A percentile compares a stretch with the other conserved stretches of the same genome.
These are phyloP conservation scores for Sclerotinia nivalis DNA, from an alignment of 2,329 filamentous ascomycete species.

Conservation along the genomic window DNA sequence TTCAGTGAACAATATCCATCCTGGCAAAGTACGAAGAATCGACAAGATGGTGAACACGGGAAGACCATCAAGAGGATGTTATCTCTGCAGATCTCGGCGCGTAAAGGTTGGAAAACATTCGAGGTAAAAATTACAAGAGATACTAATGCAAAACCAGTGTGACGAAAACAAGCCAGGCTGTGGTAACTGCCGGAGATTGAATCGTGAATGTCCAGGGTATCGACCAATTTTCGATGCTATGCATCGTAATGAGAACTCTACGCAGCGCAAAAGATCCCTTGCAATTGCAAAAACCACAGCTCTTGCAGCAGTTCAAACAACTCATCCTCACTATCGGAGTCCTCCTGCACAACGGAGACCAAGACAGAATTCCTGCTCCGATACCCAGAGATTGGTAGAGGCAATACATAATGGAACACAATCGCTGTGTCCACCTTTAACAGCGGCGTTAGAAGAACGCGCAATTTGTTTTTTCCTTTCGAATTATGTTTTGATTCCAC, in stretches of 20 bases:
- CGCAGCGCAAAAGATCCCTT: not conserved
- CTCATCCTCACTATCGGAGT: not conserved
- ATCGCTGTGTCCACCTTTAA: conserved; percentile 3
- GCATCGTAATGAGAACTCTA: conserved; percentile 16
- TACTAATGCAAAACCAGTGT: conserved; percentile 12
- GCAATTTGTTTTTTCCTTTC: conserved; percentile 22
- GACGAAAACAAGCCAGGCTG: conserved; percentile 34
- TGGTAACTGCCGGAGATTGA: conserved; percentile 24
- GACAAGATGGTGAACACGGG: conserved; percentile 22
- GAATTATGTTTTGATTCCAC: conserved; percentile 23
- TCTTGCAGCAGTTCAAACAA: not conserved
- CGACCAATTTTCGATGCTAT: conserved; percentile 18
- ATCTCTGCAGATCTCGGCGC: conserved; percentile 28
- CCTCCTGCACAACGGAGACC: not conserved
- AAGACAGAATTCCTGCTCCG: conserved; percentile 9
- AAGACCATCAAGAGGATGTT: conserved; percentile 27
- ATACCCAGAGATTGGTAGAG: conserved; percentile 11
- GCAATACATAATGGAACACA: conserved; percentile 17
- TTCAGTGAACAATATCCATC: not conserved
- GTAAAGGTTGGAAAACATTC: conserved; percentile 23
- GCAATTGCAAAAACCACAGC: not conserved
- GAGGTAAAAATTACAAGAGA: not conserved
- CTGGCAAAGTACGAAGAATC: not conserved
- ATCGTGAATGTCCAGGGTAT: conserved; percentile 21
- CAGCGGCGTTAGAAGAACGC: conserved; percentile 21